phyloP scores from a whole-genome alignment of 2,329 filamentous ascomycete species.

The Phyllosticta capitalensis region DNA sequence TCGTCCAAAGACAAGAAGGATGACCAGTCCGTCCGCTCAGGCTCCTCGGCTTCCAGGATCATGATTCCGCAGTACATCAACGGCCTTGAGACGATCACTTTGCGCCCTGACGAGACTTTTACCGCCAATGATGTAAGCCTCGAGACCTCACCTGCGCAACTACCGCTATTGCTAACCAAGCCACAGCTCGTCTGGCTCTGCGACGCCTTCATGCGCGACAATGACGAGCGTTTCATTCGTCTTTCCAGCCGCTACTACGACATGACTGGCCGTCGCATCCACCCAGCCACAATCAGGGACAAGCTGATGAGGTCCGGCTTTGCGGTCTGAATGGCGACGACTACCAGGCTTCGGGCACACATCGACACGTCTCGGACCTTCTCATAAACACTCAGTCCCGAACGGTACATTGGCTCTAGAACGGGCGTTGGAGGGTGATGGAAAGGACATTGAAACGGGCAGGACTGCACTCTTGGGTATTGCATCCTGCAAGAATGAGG shows the following conservation, averaged over 20 bases:
- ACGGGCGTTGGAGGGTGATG: neutral
- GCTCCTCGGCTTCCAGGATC: neutral
- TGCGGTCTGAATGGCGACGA: neutral
- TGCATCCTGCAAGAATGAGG: neutral
- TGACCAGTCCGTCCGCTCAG: neutral
- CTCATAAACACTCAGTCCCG: neutral
- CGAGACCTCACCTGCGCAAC: neutral
- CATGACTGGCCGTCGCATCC: slow-evolving; percentile 38
- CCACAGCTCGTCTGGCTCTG: slow-evolving; percentile 16
- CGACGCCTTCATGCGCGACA: slow-evolving; percentile 34
- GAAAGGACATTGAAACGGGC: neutral
- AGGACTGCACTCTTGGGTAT: neutral
- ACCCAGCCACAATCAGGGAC: slow-evolving; percentile 34
- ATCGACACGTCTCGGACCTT: neutral
- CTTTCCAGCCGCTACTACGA: slow-evolving; percentile 41
- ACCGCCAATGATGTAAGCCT: slow-evolving; percentile 17
- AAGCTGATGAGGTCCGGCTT: slow-evolving; percentile 24
- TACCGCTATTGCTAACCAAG: slow-evolving; percentile 17
- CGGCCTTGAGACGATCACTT: slow-evolving; percentile 1
- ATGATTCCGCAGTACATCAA: slow-evolving; percentile 19
- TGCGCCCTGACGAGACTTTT: slow-evolving; percentile 24
- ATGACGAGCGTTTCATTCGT: slow-evolving; percentile 36
- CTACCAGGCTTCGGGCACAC: neutral
- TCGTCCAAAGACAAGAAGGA: neutral
- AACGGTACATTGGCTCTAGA: neutral